phyloP scores from a whole-genome alignment of 257 asterid species.

The Gentiana straminea region DNA sequence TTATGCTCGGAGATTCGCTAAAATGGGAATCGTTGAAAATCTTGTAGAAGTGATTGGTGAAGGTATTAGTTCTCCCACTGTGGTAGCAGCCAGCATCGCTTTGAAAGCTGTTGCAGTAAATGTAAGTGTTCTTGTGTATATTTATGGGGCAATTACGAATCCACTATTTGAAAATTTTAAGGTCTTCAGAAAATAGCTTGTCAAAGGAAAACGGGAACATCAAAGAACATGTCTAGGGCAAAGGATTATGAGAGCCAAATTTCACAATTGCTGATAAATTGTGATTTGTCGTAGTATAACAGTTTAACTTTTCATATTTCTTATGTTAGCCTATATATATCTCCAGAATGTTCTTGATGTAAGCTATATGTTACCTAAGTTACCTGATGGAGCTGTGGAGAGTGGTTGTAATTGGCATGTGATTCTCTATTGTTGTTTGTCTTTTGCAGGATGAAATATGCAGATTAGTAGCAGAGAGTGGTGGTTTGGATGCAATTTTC shows the following conservation, averaged over 20 bases:
- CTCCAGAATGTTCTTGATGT: no score
- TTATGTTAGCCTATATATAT: no score
- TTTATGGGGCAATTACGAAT: not conserved
- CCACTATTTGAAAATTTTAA: no score
- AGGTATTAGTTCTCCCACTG: constrained; percentile 52
- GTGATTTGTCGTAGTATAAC: no score
- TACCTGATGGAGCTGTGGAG: not conserved
- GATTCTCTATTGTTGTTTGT: not conserved
- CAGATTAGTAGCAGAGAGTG: constrained; percentile 57
- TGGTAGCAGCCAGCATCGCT: constrained; percentile 70
- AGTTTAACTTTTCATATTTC: not conserved
- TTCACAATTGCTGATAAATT: no score
- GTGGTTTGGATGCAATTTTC: constrained; percentile 76
- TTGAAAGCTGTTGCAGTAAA: constrained; percentile 83
- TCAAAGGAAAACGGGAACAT: no score
- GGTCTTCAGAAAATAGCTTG: no score
- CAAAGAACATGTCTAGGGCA: no score
- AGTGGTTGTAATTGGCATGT: not conserved
- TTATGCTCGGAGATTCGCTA: constrained; percentile 80
- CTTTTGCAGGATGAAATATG: constrained; percentile 83
- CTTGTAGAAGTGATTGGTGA: constrained; percentile 71
- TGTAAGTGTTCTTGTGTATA: constrained; percentile 36
- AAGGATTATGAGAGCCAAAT: no score
- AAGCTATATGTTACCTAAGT: not conserved
- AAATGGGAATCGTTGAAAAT: constrained; percentile 59